Evolutionary conservation across 768 basidiomycete species (phyloP).

Genomic region (Chalciporus pseudorubinellus): DNA sequence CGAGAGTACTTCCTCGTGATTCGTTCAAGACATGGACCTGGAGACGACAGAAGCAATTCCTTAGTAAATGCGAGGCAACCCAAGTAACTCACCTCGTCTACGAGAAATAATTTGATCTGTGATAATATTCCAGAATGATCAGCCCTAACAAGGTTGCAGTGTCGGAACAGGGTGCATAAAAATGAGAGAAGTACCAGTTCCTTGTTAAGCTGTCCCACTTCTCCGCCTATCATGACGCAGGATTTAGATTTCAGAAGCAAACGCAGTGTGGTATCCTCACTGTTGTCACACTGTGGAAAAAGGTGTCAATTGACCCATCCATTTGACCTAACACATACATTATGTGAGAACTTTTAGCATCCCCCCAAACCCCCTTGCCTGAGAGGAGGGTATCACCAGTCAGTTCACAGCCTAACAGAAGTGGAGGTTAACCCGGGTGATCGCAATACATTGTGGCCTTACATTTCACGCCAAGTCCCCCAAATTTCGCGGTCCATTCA

Average conservation of each 20-base stretch:
- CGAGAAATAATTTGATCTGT: slow-evolving; percentile 75
- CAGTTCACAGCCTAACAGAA: slow-evolving; percentile 69
- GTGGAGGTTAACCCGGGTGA: background rate
- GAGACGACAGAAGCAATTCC: background rate
- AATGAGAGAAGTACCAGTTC: slow-evolving; percentile 64
- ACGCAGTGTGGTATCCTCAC: slow-evolving; percentile 37
- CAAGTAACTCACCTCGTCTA: slow-evolving; percentile 70
- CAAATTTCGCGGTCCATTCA: slow-evolving; percentile 86
- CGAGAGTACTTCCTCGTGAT: slow-evolving; percentile 84
- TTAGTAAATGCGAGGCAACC: background rate
- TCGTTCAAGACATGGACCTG: slow-evolving; percentile 94
- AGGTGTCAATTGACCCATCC: slow-evolving; percentile 1
- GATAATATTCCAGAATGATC: slow-evolving; percentile 66
- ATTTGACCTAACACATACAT: slow-evolving; percentile 52
- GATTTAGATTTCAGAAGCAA: background rate
- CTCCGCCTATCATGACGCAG: slow-evolving; percentile 60
- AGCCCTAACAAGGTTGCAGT: slow-evolving; percentile 39
- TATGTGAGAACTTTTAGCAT: slow-evolving; percentile 71
- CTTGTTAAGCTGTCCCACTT: slow-evolving; percentile 96
- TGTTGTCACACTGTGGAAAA: slow-evolving; percentile 63
- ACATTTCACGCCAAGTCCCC: slow-evolving; percentile 75
- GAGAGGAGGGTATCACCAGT: slow-evolving; percentile 85
- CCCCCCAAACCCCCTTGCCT: slow-evolving; percentile 66
- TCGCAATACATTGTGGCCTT: slow-evolving; percentile 12
- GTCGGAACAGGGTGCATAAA: background rate